phyloP scores from a whole-genome alignment of 345 rosid genomes.

The Punica granatum region DNA sequence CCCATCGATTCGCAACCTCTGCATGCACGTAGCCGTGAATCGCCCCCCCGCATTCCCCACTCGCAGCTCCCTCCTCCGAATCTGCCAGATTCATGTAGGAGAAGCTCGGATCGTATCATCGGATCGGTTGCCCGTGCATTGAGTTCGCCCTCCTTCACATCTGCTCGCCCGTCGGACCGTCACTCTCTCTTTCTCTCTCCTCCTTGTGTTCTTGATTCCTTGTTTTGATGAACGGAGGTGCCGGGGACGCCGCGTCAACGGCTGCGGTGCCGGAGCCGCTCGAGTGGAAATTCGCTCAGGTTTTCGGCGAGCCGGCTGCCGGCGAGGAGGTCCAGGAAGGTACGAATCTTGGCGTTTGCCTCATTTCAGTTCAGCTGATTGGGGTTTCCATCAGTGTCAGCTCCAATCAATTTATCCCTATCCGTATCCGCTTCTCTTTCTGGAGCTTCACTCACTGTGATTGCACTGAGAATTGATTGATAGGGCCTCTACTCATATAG shows the following conservation, averaged over 20 bases:
- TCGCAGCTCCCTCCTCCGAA: not conserved
- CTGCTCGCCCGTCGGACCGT: not conserved
- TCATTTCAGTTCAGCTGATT: constrained; percentile 8
- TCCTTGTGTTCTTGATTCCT: not conserved
- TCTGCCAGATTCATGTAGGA: not conserved
- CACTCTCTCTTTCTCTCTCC: not conserved
- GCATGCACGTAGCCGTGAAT: not conserved
- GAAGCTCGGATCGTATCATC: not conserved
- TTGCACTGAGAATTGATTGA: not conserved
- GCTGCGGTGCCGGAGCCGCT: constrained; percentile 46
- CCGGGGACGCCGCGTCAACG: constrained; percentile 31
- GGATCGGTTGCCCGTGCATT: constrained; percentile 1
- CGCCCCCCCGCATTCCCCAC: not conserved
- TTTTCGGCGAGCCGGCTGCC: constrained; percentile 90
- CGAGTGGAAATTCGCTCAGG: constrained; percentile 98
- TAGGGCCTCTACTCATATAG: not conserved
- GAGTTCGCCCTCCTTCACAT: not conserved
- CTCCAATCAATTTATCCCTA: not conserved
- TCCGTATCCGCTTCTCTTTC: not conserved
- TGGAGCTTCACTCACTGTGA: not conserved
- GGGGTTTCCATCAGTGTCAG: constrained; percentile 9
- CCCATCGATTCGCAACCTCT: constrained; percentile 1
- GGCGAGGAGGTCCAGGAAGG: constrained; percentile 98
- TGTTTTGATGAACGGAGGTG: constrained; percentile 51
- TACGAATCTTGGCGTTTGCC: constrained; percentile 16